Percentiles rank a stretch among this genome's conserved stretches.
phyloP scores from a whole-genome alignment of 495 filamentous ascomycete genomes.

The Sordaria brevicollis region DNA sequence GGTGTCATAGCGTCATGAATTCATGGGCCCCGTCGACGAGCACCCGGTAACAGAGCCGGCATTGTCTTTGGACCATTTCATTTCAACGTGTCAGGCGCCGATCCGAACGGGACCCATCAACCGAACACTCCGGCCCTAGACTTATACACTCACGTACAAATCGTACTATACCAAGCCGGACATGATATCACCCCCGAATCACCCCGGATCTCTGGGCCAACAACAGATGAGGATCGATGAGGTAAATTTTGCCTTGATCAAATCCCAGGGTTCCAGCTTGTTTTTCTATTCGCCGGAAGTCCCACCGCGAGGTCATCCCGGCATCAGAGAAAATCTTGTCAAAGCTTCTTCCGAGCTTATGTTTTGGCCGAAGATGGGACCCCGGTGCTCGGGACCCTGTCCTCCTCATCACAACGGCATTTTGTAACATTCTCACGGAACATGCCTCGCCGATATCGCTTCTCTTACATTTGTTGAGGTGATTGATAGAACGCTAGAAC shows the following conservation, averaged over 20 bases:
- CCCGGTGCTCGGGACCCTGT: neutral
- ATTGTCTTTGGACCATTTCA: neutral
- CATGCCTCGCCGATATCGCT: neutral
- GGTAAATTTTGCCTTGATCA: neutral
- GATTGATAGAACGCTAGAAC: neutral
- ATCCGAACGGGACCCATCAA: neutral
- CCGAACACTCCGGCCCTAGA: neutral
- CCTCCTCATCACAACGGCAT: neutral
- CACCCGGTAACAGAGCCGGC: neutral
- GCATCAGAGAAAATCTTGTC: neutral
- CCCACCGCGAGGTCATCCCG: neutral
- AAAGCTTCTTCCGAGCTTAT: neutral
- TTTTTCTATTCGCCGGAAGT: neutral
- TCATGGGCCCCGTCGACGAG: neutral
- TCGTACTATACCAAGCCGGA: neutral
- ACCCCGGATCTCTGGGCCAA: neutral
- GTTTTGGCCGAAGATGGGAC: neutral
- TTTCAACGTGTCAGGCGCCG: neutral
- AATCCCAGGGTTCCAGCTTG: neutral
- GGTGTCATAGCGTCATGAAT: neutral
- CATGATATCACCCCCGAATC: neutral
- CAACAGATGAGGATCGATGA: neutral
- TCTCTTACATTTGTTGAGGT: neutral
- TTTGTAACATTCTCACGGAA: neutral
- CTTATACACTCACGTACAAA: neutral